These are phyloP conservation scores for Avena atlantica DNA, from an alignment of 176 grass and related monocot genomes.

Conservation along the genomic window DNA sequence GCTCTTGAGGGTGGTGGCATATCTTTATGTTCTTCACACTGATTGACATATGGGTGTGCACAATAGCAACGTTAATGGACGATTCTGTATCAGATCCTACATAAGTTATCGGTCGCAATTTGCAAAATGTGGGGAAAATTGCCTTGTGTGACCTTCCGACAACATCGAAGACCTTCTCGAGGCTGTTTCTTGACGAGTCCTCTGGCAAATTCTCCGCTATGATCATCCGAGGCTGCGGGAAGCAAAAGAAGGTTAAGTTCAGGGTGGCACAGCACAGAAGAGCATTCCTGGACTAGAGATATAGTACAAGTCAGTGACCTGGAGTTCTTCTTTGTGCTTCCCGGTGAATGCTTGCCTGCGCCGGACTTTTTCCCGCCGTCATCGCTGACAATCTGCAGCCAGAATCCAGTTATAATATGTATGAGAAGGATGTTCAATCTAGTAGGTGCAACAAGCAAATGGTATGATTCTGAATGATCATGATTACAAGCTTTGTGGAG, in stretches of 20 bases:
- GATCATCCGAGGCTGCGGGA: slow-evolving; percentile 69
- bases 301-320: slow-evolving; percentile 36
- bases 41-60: not conserved
- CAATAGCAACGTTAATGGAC: slow-evolving; percentile 19
- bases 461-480: not conserved
- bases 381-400: slow-evolving; percentile 65
- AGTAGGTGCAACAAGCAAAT: not conserved
- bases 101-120: not conserved
- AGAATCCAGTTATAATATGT: not conserved
- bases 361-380: slow-evolving; percentile 68
- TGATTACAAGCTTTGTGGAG: slow-evolving; percentile 69
- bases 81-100: not conserved
- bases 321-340: slow-evolving; percentile 77
- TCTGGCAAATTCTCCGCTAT: slow-evolving; percentile 75
- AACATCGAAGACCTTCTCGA: slow-evolving; percentile 65
- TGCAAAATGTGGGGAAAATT: not conserved
- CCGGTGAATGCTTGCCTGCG: slow-evolving; percentile 69
- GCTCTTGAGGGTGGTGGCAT: slow-evolving; percentile 62
- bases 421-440: not conserved
- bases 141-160: slow-evolving; percentile 70
- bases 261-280: not conserved
- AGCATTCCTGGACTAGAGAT: not conserved
- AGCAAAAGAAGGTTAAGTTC: not conserved
- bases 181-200: slow-evolving; percentile 68
- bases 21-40: slow-evolving; percentile 89